Base-by-base conservation (phyloP, 2,329 filamentous ascomycete genomes). In the Boeremia lycopersici region DNA sequence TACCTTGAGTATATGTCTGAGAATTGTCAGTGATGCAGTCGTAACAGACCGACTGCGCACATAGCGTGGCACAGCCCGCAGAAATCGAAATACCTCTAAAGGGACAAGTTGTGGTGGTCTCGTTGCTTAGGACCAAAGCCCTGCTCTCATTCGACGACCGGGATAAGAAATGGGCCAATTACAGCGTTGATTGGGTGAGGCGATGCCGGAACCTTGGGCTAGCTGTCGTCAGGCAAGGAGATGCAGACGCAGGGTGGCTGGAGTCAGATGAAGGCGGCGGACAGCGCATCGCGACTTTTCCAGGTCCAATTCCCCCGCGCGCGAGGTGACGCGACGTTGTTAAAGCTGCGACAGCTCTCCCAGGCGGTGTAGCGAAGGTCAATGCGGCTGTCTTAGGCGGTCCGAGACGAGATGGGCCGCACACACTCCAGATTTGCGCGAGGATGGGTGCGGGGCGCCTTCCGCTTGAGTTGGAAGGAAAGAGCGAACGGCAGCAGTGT, bases 311-410 rank as follows among this genome's bases (percentile, higher is more conserved):
- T 54, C 41, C 61, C 53, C 59, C 64, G 57, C 62, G 66, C 64
- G 67, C 63, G 65, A 63, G 64, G 62, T 61, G 48, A 57, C 62
- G 67, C 63, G 65, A 72, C 62, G 69, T 65, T 63, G 63, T 68
- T 46, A 55, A 55, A 50, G 52, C 47, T 50, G 47, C 42, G 46
- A 55, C 52, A 71, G 63, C 70, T 65, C 53, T 63, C 62, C 64
- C 67, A 73, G 72, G 73, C 73, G 73, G 73, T 75, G 73, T 71
- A 63, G 59, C 59, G 30, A 62, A 62, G 70, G 73, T 73, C 71
- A 73, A 67, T 74, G 73, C 73, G 66, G 67, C 60, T 67, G 61
- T 70, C 66, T 63, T 64, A 57, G 55, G 45, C 61, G 54, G 62
- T 48, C 61, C 69, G 66, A 68, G 65, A 68, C 62, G 62, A 62